Percentiles rank a stretch among this genome's conserved stretches.
phyloP scores from a whole-genome alignment of 495 filamentous ascomycete species.

The Daldinia grandis region DNA sequence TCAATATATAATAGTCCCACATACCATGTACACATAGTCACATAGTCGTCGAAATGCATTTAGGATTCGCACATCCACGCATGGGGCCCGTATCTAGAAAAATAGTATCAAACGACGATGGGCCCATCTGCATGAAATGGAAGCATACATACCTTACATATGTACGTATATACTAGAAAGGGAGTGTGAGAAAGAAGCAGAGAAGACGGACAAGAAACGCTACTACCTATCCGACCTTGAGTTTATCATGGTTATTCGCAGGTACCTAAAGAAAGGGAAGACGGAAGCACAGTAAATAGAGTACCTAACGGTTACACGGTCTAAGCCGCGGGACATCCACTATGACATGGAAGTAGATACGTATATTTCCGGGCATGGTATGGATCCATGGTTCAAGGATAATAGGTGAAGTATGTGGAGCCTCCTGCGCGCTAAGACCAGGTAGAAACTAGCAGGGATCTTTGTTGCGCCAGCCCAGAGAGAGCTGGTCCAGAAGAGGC shows the following conservation, averaged over 20 bases:
- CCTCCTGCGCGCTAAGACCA: constrained; percentile 20
- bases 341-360: not conserved
- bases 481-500: constrained; percentile 17
- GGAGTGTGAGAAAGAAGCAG: constrained; percentile 1
- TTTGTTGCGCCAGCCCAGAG: constrained; percentile 10
- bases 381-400: constrained; percentile 4
- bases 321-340: not conserved
- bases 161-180: constrained; percentile 16
- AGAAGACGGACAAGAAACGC: not conserved
- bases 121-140: constrained; percentile 38
- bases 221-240: not conserved
- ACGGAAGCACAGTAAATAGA: not conserved
- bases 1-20: constrained; percentile 4
- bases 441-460: constrained; percentile 12
- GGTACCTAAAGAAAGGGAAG: no score
- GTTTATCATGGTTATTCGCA: not conserved
- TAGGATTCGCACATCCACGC: constrained; percentile 11
- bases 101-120: constrained; percentile 34
- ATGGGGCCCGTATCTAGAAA: constrained; percentile 19
- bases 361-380: constrained; percentile 7
- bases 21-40: not conserved
- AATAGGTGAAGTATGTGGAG: not conserved
- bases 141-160: constrained; percentile 22
- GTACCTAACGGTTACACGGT: not conserved
- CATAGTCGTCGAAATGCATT: not conserved